Base-by-base conservation (phyloP, 768 basidiomycete genomes). In the Lactarius tabidus region DNA sequence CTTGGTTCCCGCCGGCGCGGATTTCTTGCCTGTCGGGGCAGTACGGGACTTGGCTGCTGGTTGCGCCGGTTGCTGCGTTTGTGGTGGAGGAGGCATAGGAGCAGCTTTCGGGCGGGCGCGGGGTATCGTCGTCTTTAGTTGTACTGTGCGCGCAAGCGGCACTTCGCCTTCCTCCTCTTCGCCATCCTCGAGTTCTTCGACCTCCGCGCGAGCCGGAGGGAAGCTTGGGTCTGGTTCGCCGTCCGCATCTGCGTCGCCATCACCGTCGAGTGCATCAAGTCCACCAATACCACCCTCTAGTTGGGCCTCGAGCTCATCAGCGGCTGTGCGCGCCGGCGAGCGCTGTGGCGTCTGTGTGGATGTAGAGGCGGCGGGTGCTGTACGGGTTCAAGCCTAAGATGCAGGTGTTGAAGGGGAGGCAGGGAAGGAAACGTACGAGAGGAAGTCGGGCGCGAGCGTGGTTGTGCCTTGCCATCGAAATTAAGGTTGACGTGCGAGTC, bases 211-310 rank as follows among this genome's bases (percentile, higher is more conserved):
- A 17, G n/a, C 53, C 2, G 26, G 52, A 29, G 38, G 14, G 41
- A 45, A 51, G 35, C 28, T 54, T 12, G 60, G 60, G 26, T 81
- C 83, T 0, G 74, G 71, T 58, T 82, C 70, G 43, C 69, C 69
- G 2, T 69, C 65, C 23, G 65, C 69, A 1, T 69, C 65, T 23
- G 65, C 59, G 26, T 81, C 83, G 1, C 72, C 70, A 60, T 82
- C 71, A 29, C 64, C 67, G 9, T 67, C 66, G 33, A 38, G 62
- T 54, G 58, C 54, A 33, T 56, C 56, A 2, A 56, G 48, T 33
- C 72, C 66, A 31, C 38, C 18, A 8, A 31, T 12, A n/a, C 43
- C 17, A 26, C 15, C 51, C 62, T 72, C 73, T 52, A 66, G 71
- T 67, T 74, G 59, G 2, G 58, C 77, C 70, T 73, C 72, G 23